Base-by-base conservation (phyloP, 768 basidiomycete species). In the Crepidotus variabilis region DNA sequence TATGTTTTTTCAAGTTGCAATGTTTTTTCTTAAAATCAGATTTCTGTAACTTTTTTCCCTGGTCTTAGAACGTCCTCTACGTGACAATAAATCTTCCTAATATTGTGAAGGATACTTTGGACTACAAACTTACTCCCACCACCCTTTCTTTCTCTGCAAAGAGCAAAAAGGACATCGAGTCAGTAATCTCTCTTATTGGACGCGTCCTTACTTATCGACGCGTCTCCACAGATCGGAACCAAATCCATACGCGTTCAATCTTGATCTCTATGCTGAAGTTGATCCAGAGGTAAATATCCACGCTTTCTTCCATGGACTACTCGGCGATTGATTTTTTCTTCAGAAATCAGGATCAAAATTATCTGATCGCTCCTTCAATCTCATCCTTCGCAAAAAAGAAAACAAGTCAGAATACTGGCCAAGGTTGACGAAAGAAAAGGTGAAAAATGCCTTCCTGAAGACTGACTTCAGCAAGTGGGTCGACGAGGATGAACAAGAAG, bases 381-480 rank as follows among this genome's bases (percentile, higher is more conserved):
- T 86, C 47, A 73, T 86, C 49, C 77, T 98, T 54, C 86, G 86
- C 71, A 98, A 98, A 75, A 92, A 93, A 71, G 85, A 86, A 55
- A 65, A 69, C 28, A 73, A 86, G 67, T 68, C 74, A 13, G 96
- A 94, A 63, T 98, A 82, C 72, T 98, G 96, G 96, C 91, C 92
- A 22, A 83, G 95, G 56, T 77, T 98, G 51, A 94, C 91, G 48
- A 94, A 96, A 72, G 90, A 90, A 58, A 95, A 94, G 72, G 67
- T 82, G 58, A 91, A 82, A 72, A 84, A 79, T 51, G 76, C 85
- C 56, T 95, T 84, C 74, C 75, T 98, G 72, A 98, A 97, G 81
- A 97, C 94, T 47, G 92, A 98, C 72, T 98, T 98, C 70, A 78
- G 78, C 61, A 96, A 91, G 76, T 98, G 94, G 94, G 88, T 90